Evolutionary conservation across 345 rosid genomes (phyloP), one percentile per base, ranked within the genome.

Genomic region (Carallia brachiata): DNA sequence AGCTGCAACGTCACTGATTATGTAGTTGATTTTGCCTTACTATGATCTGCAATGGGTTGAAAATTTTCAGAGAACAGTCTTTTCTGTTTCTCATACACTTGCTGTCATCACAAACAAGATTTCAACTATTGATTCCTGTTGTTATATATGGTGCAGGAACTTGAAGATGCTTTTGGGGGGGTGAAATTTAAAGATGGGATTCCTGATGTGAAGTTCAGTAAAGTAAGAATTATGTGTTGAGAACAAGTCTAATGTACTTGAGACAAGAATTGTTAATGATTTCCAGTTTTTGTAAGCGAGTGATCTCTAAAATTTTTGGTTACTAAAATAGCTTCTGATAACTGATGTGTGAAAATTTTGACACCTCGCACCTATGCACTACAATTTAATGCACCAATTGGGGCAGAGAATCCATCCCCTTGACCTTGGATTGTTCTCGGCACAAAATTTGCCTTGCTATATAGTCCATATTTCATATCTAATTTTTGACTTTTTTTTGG

Each of bases 171-270:
- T 23, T 76, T 89, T 80, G 98, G 92, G 65, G 95, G 87, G 79
- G 94, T 91, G 66, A 83, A 91, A 75, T 84, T 88, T 76, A 86
- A 70, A 67, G 89, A 89, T 61, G 95, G 97, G 70, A 87, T 93
- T 75, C 96, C 97, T 80, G 91, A 91, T 87, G 85, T 93, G 71
- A 92, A 93, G 76, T 93, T 93, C 86, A 93, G 94, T 73, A 78
- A 87, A 87, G 98, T 91, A 79, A 91, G 92, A 68, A 74, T 48
- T n/a, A 44, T 30, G 36, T 65, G 30, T 67, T 63, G 56, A 62
- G 61, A 62, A 39, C 19, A 13, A 44, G 16, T 56, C 6, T 1
- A 56, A 27, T 4, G 16, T 56, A 7, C 60, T 10, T 19, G 4
- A 27, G 34, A 56, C 17, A 27, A 56, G 31, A 55, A 55, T 56